Base-by-base conservation (phyloP, 371 early-diverging fungal species). In the Catenaria anguillulae region DNA sequence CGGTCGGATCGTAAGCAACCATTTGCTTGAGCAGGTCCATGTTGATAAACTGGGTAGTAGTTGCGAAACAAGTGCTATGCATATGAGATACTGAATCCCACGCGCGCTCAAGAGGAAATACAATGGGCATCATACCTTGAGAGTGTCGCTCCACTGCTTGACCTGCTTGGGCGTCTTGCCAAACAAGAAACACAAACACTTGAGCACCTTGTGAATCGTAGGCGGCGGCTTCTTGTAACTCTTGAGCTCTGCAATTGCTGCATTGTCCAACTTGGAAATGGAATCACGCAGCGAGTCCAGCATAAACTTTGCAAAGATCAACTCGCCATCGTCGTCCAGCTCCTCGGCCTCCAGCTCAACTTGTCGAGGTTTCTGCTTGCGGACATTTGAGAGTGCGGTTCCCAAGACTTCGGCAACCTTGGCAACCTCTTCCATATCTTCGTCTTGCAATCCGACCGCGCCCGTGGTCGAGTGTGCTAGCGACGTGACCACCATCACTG, bases 161-260 rank as follows among this genome's bases (percentile, higher is more conserved):
- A 73, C 71, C 56, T 77, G 72, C 60, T 71, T 68, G 12, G 75
- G 75, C 21, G 46, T 34, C 52, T 71, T 65, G 2, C 81, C 81
- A 68, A 76, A 78, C 12, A 80, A 46, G 55, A 76, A 78, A 24
- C 78, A 64, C n/a, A 73, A 70, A 13, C 72, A 77, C 62, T 76
- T 76, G 12, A 77, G 35, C 4, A 77, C 70, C 66, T 67, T 69
- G 60, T 77, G 72, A 31, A 80, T 68, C 3, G 71, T 68, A 21
- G 36, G 58, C 2, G 81, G 81, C 15, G 81, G 81, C 55, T 72
- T 71, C 60, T 74, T 70, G 70, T 80, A 80, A 52, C 72, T 71
- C 26, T 69, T 62, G 23, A 80, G 65, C 66, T 80, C 81, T 23
- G 75, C 67, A 12, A 80, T 61, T 4, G 72, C 63, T 42, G 66